A percentile compares a stretch with the other conserved stretches of the same genome.
Evolutionary conservation across 305 asterid genomes (phyloP).

Genomic region (Fraxinus platypoda): DNA sequence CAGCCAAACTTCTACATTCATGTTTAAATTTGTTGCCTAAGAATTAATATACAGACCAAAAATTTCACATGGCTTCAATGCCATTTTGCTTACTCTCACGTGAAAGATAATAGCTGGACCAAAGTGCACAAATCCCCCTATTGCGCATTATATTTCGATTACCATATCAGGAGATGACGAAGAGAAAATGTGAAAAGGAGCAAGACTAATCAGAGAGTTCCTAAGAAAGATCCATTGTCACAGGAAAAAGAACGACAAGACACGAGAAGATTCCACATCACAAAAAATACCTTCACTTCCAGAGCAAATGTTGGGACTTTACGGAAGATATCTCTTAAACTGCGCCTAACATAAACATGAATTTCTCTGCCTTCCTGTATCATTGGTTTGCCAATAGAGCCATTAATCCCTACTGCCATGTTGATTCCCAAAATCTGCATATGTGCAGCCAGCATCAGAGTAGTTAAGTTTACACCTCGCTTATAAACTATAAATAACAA

Average conservation of each 20-base stretch:
- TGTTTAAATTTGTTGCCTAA: neutral
- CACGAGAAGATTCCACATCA: slow-evolving; percentile 21
- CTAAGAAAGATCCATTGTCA: neutral
- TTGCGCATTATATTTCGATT: neutral
- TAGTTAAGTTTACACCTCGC: slow-evolving; percentile 10
- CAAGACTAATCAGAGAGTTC: slow-evolving; percentile 8
- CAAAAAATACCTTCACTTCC: slow-evolving; percentile 74
- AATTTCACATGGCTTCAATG: neutral
- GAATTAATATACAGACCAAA: slow-evolving; percentile 6
- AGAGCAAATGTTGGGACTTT: slow-evolving; percentile 84
- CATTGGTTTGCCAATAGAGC: slow-evolving; percentile 82
- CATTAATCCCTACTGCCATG: slow-evolving; percentile 88
- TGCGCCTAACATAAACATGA: slow-evolving; percentile 82
- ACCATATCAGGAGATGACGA: neutral
- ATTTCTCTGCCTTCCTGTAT: slow-evolving; percentile 90
- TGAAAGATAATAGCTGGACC: slow-evolving; percentile 5
- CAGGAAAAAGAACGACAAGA: slow-evolving; percentile 17
- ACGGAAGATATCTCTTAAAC: slow-evolving; percentile 91
- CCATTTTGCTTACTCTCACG: neutral
- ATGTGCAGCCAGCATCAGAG: slow-evolving; percentile 28
- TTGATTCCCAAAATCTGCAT: slow-evolving; percentile 86
- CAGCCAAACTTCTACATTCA: slow-evolving; percentile 16
- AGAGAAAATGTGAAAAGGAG: slow-evolving; percentile 1
- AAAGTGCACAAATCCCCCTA: slow-evolving; percentile 1
- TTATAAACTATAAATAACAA: slow-evolving; percentile 12